Base-by-base conservation (phyloP, 768 basidiomycete species). In the Paxillus ammoniavirescens region DNA sequence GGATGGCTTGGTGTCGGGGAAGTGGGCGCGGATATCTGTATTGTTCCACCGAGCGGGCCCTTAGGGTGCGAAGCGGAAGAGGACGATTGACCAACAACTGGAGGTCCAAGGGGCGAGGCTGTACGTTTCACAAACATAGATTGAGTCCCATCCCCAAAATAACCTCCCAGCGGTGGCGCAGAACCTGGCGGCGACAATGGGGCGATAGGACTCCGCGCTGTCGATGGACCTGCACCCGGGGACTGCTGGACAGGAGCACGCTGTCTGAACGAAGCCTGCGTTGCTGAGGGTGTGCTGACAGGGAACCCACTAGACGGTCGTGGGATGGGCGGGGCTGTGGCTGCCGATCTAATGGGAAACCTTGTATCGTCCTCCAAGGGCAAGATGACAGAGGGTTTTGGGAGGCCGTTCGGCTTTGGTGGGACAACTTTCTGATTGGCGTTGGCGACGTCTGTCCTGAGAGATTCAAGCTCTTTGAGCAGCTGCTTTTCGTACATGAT, bases 401-500 rank as follows among this genome's bases (percentile, higher is more conserved):
- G 86, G 12, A 72, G 75, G 43, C 74, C 80, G 59, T 79, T 81
- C 0, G 76, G 57, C 52, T 71, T 70, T 23, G 77, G 61, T 3
- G 78, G 77, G 0, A 76, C 65, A 23, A 75, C 75, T 65, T 86
- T 87, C 61, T 84, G 80, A 41, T 82, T 80, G 5, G 89, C 87
- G 57, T 77, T 81, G 60, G 71, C 76, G 49, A 98, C 76, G 65
- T 97, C 95, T 2, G 78, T 81, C 50, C 83, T 78, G 31, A 98
- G 81, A 18, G 89, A 80, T 67, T 98, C 95, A 18, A 97, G 75
- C 68, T 98, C 96, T 46, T 87, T 82, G 50, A 98, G 75, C 14
- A 90, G 75, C 65, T 95, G 93, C 58, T 87, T 82, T 68, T 98
- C 95, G 65, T 93, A 97, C 77, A 94, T 84, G 62, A 98, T 84